Evolutionary conservation across 345 rosid genomes (phyloP), one percentile per base, ranked within the genome.

Genomic region (Linum usitatissimum): DNA sequence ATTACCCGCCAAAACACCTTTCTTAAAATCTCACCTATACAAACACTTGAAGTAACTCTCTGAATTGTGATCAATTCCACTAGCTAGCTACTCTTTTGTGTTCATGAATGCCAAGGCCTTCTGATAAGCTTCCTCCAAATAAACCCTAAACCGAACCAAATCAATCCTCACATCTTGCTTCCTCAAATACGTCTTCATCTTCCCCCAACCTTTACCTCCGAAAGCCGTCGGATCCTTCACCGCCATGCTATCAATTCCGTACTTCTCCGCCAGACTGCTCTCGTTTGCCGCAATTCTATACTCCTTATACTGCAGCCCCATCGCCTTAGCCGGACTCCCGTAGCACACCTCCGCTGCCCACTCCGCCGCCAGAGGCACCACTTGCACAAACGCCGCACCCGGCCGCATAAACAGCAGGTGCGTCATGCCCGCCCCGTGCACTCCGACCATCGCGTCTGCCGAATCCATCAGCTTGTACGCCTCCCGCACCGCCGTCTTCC

Each of bases 371-470:
- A 81, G 4, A 1, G 90, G 95, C 61, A 83, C 77, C 70, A 81
- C 74, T 20, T 84, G 90, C 68, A 78, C 63, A 2, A 87, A 69
- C 5, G 78, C 76, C 4, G 88, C 56, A 0, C 86, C 79, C 0
- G 79, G 78, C 21, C 84, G 66, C 42, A 84, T 84, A 65, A 84
- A 84, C 66, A 83, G 59, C 1, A 70, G 64, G 8, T 84, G 87
- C 0, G 90, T 82, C 4, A 82, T 78, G 1, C 81, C 90, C 2
- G 86, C 86, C 6, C 90, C 86, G 9, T 84, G 90, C 34, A 87
- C 82, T 36, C 88, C 86, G 0, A 84, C 54, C 79, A 83, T 77
- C 5, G 62, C 81, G 7, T 83, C 85, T 54, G 85, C 80, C 1
- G 86, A 78, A 61, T 79, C 81, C 18, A 84, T 34, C 2, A 78